Percentiles rank a stretch among this genome's conserved stretches.
These are phyloP conservation scores for Cercospora citrullina DNA, from an alignment of 2,329 filamentous ascomycete species.

Conservation along the genomic window DNA sequence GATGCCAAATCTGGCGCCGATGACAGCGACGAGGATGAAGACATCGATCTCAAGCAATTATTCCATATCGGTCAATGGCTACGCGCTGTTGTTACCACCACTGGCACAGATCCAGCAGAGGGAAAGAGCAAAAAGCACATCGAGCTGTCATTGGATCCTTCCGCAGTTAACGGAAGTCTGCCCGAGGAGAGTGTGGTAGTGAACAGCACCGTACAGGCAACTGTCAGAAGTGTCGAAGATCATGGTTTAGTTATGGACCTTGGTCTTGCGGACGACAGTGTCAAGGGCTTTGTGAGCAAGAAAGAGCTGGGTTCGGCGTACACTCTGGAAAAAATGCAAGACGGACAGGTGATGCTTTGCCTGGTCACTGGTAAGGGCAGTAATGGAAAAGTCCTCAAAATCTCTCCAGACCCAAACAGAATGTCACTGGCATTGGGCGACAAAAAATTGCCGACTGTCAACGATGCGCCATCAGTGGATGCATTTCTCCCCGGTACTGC, in stretches of 20 bases:
- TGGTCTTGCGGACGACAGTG: conserved; percentile 65
- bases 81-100: conserved; percentile 78
- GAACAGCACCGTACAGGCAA: conserved; percentile 80
- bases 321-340: conserved; percentile 68
- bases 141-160: conserved; percentile 80
- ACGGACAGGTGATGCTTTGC: conserved; percentile 82
- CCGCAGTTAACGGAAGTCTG: conserved; percentile 74
- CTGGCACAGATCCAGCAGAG: conserved; percentile 61
- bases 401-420: conserved; percentile 68
- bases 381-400: conserved; percentile 80
- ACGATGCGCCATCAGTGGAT: conserved; percentile 81
- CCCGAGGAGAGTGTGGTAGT: conserved; percentile 69
- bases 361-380: conserved; percentile 72
- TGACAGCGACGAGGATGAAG: conserved; percentile 56
- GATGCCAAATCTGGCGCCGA: conserved; percentile 55
- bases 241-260: conserved; percentile 94
- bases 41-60: conserved; percentile 70
- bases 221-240: conserved; percentile 89
- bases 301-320: conserved; percentile 72
- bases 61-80: conserved; percentile 87
- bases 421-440: conserved; percentile 24
- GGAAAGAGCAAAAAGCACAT: conserved; percentile 76
- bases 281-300: conserved; percentile 81
- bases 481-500: conserved; percentile 89
- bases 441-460: conserved; percentile 48